phyloP scores from a whole-genome alignment of 768 basidiomycete species.

The Lactarius sanguifluus region DNA sequence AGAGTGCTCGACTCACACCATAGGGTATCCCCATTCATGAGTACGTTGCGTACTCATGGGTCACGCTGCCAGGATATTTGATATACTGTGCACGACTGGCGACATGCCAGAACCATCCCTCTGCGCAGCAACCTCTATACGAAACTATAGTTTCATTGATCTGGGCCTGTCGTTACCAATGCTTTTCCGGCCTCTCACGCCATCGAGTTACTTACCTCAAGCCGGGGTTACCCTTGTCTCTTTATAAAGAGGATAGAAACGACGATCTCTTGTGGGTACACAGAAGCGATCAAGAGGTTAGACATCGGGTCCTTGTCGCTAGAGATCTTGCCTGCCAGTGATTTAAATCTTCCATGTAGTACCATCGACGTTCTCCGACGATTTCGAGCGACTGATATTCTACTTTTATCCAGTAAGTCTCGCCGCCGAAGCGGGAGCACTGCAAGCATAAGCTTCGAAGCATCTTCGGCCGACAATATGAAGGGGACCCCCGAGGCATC shows the following conservation, averaged over 20 bases:
- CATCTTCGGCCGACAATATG: conserved; percentile 25
- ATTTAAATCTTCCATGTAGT: conserved; percentile 19
- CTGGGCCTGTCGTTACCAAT: conserved; percentile 8
- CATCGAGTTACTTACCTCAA: conserved; percentile 15
- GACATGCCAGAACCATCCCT: conserved; percentile 1
- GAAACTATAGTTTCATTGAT: conserved; percentile 5
- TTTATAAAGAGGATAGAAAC: conserved; percentile 25
- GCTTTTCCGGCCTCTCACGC: conserved; percentile 17
- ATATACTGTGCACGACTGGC: background rate
- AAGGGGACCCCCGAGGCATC: conserved; percentile 17
- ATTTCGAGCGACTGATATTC: conserved; percentile 18
- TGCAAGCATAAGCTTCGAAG: conserved; percentile 17
- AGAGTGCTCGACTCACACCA: conserved; percentile 13
- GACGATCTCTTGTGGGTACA: conserved; percentile 14
- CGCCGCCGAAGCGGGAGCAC: conserved; percentile 25
- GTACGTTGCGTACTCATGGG: conserved; percentile 1
- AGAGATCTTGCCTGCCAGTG: conserved; percentile 16
- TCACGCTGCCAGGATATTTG: background rate
- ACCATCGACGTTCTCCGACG: conserved; percentile 17
- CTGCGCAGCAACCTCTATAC: conserved; percentile 11
- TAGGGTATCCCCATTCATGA: background rate
- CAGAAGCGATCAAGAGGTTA: conserved; percentile 20
- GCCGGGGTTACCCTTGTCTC: conserved; percentile 12
- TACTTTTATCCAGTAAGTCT: conserved; percentile 22
- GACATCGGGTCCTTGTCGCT: conserved; percentile 22